Conservation (phyloP, 2,329 filamentous ascomycete genomes). For the Penicillium janthinellum region DNA sequence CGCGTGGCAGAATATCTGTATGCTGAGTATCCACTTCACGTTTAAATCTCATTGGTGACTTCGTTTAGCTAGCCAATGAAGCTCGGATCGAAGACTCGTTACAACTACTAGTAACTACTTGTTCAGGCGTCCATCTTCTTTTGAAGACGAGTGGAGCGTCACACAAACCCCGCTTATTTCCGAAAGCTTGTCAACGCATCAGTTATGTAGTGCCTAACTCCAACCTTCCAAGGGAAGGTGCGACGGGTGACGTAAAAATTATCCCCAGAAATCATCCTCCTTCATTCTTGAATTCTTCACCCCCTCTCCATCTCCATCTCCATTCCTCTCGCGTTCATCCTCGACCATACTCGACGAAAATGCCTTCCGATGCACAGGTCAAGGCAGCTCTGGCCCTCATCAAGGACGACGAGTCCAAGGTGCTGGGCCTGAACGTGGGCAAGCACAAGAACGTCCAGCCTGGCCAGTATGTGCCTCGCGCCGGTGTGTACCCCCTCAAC, state of each 20-base stretch:
- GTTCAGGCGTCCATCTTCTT: neutral
- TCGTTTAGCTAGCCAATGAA: neutral
- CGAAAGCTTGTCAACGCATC: neutral
- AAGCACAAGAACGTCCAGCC: slow-evolving; percentile 30
- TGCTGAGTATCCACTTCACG: neutral
- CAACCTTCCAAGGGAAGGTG: neutral
- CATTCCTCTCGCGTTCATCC: neutral
- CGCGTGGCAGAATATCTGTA: neutral
- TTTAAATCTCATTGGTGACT: neutral
- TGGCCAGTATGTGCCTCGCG: slow-evolving; percentile 35
- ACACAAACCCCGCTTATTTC: slow-evolving; percentile 10
- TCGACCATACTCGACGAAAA: slow-evolving; percentile 2
- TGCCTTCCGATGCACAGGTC: slow-evolving; percentile 21
- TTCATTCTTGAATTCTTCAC: neutral
- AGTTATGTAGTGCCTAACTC: neutral
- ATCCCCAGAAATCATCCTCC: neutral
- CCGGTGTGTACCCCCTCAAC: slow-evolving; percentile 23
- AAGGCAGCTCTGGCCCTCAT: slow-evolving; percentile 27
- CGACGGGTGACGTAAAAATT: neutral
- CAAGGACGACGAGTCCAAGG: slow-evolving; percentile 35
- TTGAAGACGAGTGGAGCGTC: neutral
- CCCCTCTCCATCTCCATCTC: neutral
- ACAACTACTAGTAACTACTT: neutral
- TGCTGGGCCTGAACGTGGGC: slow-evolving; percentile 36
- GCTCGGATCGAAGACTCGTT: neutral